Conservation (phyloP, 148 eudicot species). For the Vaccinium macrocarpon region DNA sequence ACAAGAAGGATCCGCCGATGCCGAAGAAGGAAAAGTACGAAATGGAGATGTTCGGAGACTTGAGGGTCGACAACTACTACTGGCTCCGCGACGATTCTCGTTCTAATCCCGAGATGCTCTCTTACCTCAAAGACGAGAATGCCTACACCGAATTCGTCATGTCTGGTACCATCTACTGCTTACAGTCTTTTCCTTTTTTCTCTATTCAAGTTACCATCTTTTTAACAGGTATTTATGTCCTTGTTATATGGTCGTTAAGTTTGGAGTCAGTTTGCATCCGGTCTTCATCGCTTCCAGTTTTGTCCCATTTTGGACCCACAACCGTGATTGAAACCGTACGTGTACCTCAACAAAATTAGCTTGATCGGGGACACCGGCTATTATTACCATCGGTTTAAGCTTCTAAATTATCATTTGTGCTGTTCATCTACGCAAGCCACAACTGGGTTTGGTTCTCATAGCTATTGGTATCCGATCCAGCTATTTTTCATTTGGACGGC, state of each 20-base stretch:
- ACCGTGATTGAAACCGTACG: neutral
- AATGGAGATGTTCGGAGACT: slow-evolving; percentile 82
- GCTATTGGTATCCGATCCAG: too few relatives aligned
- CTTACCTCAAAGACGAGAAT: slow-evolving; percentile 63
- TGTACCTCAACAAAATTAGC: neutral
- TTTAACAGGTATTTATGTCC: neutral
- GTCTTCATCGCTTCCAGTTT: neutral
- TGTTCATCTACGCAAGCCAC: too few relatives aligned
- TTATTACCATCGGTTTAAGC: too few relatives aligned
- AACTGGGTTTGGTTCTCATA: too few relatives aligned
- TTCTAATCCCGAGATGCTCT: slow-evolving; percentile 56
- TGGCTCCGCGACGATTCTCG: slow-evolving; percentile 92
- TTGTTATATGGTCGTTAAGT: neutral
- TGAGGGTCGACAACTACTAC: slow-evolving; percentile 73
- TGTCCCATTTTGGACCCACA: neutral
- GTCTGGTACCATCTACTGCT: slow-evolving; percentile 49
- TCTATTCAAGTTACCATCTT: neutral
- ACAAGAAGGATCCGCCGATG: slow-evolving; percentile 35
- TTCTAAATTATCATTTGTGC: too few relatives aligned
- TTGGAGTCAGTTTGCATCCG: neutral
- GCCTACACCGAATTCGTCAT: slow-evolving; percentile 54
- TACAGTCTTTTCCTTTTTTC: neutral
- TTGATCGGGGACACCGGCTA: too few relatives aligned
- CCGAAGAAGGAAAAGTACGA: slow-evolving; percentile 66
- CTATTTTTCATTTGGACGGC: too few relatives aligned